phyloP scores from a whole-genome alignment of 495 filamentous ascomycete species.

The Neurospora sp. region DNA sequence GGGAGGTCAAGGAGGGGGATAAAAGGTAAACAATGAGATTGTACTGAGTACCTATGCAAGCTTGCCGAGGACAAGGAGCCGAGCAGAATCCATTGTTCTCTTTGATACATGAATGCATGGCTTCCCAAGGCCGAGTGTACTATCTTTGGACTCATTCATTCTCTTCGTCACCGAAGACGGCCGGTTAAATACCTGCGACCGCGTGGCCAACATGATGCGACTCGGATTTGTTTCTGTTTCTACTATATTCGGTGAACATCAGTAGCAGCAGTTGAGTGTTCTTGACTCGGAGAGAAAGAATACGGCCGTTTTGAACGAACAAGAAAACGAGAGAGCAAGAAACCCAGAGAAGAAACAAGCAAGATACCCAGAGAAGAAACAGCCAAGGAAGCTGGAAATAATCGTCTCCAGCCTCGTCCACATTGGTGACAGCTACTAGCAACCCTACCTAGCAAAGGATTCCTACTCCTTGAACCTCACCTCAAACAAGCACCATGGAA shows the following conservation, averaged over 20 bases:
- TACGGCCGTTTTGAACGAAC: not conserved
- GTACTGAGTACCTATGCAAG: not conserved
- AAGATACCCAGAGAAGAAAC: not conserved
- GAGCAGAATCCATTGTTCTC: not conserved
- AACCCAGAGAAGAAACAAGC: not conserved
- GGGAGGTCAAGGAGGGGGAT: not conserved
- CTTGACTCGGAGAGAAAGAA: not conserved
- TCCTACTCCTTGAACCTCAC: not conserved
- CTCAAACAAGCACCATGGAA: not conserved
- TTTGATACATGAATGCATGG: not conserved
- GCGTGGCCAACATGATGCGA: not conserved
- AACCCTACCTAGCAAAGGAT: not conserved
- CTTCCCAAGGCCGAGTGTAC: not conserved
- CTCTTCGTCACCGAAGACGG: not conserved
- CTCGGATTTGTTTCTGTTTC: not conserved
- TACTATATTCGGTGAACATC: not conserved
- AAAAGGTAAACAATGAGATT: not conserved
- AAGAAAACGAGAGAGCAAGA: not conserved
- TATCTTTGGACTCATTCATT: not conserved
- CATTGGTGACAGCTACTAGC: not conserved
- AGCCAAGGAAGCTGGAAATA: not conserved
- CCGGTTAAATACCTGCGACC: not conserved
- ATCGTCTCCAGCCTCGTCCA: not conserved
- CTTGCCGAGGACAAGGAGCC: not conserved
- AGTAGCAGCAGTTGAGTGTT: not conserved